Percentiles rank a stretch among this genome's conserved stretches.
These are phyloP conservation scores for Gossypium schwendimanii DNA, from an alignment of 441 rosid genomes.

Conservation along the genomic window DNA sequence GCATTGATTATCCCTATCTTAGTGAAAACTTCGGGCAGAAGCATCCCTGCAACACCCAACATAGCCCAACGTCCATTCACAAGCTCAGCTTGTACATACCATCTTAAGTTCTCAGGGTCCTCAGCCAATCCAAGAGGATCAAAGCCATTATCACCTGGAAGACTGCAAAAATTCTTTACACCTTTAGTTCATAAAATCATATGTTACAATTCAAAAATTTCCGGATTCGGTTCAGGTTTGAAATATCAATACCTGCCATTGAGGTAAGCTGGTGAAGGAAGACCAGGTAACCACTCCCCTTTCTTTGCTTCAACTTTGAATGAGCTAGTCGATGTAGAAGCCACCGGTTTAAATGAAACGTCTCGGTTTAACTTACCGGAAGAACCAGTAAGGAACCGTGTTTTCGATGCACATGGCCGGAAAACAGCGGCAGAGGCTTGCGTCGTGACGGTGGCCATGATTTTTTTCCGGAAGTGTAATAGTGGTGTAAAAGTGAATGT, in stretches of 20 bases:
- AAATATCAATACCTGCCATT: conserved; percentile 52
- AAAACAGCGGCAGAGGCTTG: conserved; percentile 81
- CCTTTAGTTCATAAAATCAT: neutral
- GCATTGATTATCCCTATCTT: conserved; percentile 73
- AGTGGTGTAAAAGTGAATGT: neutral
- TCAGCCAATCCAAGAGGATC: conserved; percentile 88
- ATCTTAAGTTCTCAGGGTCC: conserved; percentile 87
- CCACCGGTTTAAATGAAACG: conserved; percentile 36
- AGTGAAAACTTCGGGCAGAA: conserved; percentile 85
- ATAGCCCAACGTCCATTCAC: conserved; percentile 92
- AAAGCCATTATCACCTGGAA: conserved; percentile 96
- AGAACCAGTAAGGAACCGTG: conserved; percentile 64
- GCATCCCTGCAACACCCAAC: conserved; percentile 91
- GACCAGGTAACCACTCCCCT: conserved; percentile 87
- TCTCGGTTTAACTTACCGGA: conserved; percentile 43
- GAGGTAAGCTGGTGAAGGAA: conserved; percentile 72
- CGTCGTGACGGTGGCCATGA: conserved; percentile 72
- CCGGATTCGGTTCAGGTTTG: neutral
- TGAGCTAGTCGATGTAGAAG: conserved; percentile 27
- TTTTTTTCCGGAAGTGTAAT: neutral
- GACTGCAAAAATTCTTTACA: conserved; percentile 31
- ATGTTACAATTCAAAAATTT: neutral
- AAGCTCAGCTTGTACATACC: conserved; percentile 90
- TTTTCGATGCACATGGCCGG: conserved; percentile 57
- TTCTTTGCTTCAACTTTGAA: conserved; percentile 75